Evolutionary conservation across 1,139 yeast species (phyloP), one percentile per base, ranked within the genome.

Genomic region (Geotrichum aggregatum): DNA sequence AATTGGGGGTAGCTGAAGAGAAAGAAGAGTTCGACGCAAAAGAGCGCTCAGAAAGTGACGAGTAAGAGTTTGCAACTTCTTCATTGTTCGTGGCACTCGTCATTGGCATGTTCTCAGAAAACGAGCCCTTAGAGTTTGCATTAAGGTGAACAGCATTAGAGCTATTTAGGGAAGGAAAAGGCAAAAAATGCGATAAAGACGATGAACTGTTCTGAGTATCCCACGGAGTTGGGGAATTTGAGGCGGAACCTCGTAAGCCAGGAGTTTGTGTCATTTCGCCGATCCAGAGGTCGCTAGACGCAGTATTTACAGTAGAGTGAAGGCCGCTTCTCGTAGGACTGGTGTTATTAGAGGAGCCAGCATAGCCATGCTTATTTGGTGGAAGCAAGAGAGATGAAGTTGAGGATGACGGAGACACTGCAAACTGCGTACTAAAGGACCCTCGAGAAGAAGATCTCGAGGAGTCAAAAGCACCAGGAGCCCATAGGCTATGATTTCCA

Each of bases 11-110:
- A 16, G 19, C 35, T 6, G 49, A 24, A 16, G 36, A 36, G 28
- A 35, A 35, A 6, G 35, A 35, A 2, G 49, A 36, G 34, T 28
- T 45, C 7, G 49, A 35, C 4, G 49, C 36, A 21, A 22, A 14
- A 26, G 42, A 35, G 14, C 36, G 36, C 19, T 42, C 45, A 7
- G 45, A 26, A 13, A 36, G 22, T n/a, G 49, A 45, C 2, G 49
- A 45, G 21, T 14, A 42, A 11, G 45, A 42, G 22, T 34, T 16
- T 4, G 36, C 22, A 4, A 26, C 45, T 26, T 36, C 45, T 6
- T 36, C 36, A 30, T 3, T 30, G 10, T 8, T 24, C 5, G 7
- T 8, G 28, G 8, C 28, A 24, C 28, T 24, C 5, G 28, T 8
- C 8, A 24, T 8, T 5, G 28, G 28, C 5, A 24, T 5, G 8